Evolutionary conservation across 257 asterid species (phyloP).

Genomic region (Cynanchum wilfordii): DNA sequence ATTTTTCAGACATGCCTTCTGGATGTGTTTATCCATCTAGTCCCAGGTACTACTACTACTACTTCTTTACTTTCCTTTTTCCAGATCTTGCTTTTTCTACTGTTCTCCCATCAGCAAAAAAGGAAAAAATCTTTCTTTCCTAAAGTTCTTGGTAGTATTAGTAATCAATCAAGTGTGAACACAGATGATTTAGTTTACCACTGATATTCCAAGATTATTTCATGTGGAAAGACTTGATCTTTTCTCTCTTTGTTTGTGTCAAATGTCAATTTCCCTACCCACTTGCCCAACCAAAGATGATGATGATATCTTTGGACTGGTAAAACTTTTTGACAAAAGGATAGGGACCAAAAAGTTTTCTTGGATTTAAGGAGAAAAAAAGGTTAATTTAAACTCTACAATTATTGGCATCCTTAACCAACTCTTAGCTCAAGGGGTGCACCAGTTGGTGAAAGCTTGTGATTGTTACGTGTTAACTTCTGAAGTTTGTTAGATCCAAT

Average conservation of each 20-base stretch:
- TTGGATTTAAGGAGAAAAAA: background rate
- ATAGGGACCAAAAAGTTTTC: background rate
- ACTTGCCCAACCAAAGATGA: background rate
- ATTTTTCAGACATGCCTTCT: slow-evolving; percentile 38
- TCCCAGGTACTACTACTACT: slow-evolving; percentile 43
- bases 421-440: background rate
- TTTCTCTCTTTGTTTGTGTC: background rate
- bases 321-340: background rate
- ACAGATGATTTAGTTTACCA: background rate
- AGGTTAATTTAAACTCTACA: background rate
- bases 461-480: background rate
- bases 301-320: background rate
- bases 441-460: background rate
- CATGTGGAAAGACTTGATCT: background rate
- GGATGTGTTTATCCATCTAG: slow-evolving; percentile 56
- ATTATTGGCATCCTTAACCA: background rate
- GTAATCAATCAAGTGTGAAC: too few species aligned
- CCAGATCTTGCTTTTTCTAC: slow-evolving; percentile 21
- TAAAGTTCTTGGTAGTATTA: background rate
- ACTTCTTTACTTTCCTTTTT: slow-evolving; percentile 1
- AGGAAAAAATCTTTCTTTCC: background rate
- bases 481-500: slow-evolving; percentile 20
- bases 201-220: background rate
- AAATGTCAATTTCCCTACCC: background rate
- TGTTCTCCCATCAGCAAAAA: background rate